Conservation (phyloP, 352 stramenopile genomes). For the Globisporangium cylindrosporum region DNA sequence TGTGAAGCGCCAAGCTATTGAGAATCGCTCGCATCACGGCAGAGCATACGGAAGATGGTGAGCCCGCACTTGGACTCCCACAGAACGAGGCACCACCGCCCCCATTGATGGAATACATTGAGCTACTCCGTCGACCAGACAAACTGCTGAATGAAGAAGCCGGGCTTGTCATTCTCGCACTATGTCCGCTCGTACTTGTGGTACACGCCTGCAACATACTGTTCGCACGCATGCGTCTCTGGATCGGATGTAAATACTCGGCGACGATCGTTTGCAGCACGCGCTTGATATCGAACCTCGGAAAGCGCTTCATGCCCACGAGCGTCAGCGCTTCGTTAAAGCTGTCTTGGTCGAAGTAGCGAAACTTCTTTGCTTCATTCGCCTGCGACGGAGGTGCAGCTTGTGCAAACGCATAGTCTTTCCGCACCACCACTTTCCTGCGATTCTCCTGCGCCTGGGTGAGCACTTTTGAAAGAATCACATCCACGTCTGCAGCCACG, state of each 20-base stretch:
- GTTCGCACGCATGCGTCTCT: conserved; percentile 22
- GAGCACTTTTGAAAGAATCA: conserved; percentile 62
- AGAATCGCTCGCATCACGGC: conserved; percentile 46
- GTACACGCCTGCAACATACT: conserved; percentile 10
- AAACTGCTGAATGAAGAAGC: background rate
- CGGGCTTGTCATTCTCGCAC: background rate
- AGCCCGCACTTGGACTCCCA: conserved; percentile 14
- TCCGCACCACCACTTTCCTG: conserved; percentile 43
- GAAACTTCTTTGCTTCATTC: conserved; percentile 38
- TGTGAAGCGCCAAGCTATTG: conserved; percentile 43
- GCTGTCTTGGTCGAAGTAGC: conserved; percentile 63
- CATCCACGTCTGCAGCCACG: conserved; percentile 57
- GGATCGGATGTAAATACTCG: conserved; percentile 47
- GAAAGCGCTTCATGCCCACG: conserved; percentile 57
- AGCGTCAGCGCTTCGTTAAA: conserved; percentile 77
- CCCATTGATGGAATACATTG: conserved; percentile 4
- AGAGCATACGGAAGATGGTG: conserved; percentile 25
- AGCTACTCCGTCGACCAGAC: conserved; percentile 4
- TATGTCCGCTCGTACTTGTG: background rate
- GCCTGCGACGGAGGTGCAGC: conserved; percentile 14
- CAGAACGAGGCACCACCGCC: conserved; percentile 18
- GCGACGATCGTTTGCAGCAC: conserved; percentile 54
- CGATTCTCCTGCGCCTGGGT: conserved; percentile 50
- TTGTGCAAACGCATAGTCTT: conserved; percentile 48
- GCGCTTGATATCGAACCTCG: conserved; percentile 46